Base-by-base conservation (phyloP, 192 early-diverging fungal species). In the Umbelopsis sp. region DNA sequence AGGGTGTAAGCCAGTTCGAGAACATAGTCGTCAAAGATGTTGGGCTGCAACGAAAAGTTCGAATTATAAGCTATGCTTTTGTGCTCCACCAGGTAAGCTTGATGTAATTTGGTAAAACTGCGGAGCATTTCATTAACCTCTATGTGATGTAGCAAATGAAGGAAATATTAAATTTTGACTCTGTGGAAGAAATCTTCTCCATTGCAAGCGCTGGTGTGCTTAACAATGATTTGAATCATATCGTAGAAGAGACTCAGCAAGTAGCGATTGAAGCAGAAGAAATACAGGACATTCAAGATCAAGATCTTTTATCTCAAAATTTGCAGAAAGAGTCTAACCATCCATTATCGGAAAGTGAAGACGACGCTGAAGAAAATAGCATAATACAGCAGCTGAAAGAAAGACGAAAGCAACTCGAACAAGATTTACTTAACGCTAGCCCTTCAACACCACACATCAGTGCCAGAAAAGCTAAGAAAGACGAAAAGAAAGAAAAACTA, bases 351-450 rank as follows among this genome's bases (percentile, higher is more conserved):
- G 56, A 62, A 29, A n/a, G 25, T 20, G 56, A 62, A 36, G 26
- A 45, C 20, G 66, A 67, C 8, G 45, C 66, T 16, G 38, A 45
- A 45, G 66, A 47, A 45, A 47, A 67, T 8, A 69, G 66, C 44
- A 72, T 69, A 21, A 66, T 79, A 24, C 68, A 41, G 0, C 69
- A 74, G 52, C 38, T 79, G n/a, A 74, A 74, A 44, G 65, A 69
- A 52, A 70, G 77, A 14, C 77, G 77, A 22, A 65, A 79, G 32
- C 73, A 79, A n/a, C 32, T 79, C 21, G 72, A 79, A 20, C 50
- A 68, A 21, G 51, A 70, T 25, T 4, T 67, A 10, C 7, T 44
- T 14, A 67, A 25, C 1, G 45, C 43, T 14, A 47, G 43, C 10
- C 22, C 36, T 8, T 20, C 43, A 25, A 14, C 24, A 2, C 22